phyloP scores from a whole-genome alignment of 805 yeast species.

The Kodamaea restingae region DNA sequence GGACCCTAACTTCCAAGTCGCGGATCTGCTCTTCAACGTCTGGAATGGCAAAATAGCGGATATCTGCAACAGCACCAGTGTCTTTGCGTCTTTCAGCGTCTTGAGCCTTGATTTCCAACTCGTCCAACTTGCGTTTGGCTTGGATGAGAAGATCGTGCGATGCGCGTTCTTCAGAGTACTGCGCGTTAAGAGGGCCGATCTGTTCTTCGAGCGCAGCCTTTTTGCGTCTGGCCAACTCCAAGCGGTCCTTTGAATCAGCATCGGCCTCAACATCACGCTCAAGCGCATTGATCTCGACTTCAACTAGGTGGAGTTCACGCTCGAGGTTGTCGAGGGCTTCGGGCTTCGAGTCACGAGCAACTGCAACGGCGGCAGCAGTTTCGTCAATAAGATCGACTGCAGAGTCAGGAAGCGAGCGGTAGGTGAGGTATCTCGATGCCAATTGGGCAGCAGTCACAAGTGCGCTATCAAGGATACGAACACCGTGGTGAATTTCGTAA shows the following conservation, averaged over 20 bases:
- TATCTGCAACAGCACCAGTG: slow-evolving; percentile 90
- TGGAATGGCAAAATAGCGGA: slow-evolving; percentile 96
- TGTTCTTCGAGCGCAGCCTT: slow-evolving; percentile 83
- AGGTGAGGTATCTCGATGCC: slow-evolving; percentile 91
- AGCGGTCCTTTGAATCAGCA: slow-evolving; percentile 78
- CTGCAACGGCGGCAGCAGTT: slow-evolving; percentile 94
- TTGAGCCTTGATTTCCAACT: slow-evolving; percentile 83
- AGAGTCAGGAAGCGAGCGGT: slow-evolving; percentile 93
- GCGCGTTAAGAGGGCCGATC: slow-evolving; percentile 77
- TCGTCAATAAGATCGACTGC: slow-evolving; percentile 97
- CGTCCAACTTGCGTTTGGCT: slow-evolving; percentile 88
- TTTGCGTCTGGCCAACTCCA: slow-evolving; percentile 70
- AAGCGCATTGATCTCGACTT: slow-evolving; percentile 93
- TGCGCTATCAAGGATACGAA: slow-evolving; percentile 90
- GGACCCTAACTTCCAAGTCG: slow-evolving; percentile 69
- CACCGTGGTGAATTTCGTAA: slow-evolving; percentile 97
- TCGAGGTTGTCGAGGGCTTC: slow-evolving; percentile 93
- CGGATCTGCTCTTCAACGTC: slow-evolving; percentile 75
- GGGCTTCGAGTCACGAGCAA: slow-evolving; percentile 96
- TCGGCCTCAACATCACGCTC: slow-evolving; percentile 92
- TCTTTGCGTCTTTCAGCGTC: slow-evolving; percentile 98
- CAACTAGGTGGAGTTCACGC: slow-evolving; percentile 84
- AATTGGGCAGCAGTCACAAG: slow-evolving; percentile 90
- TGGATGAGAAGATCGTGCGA: slow-evolving; percentile 89
- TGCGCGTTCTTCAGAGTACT: slow-evolving; percentile 79